phyloP scores from a whole-genome alignment of 2,329 filamentous ascomycete genomes.

The Orbilia oligospora region DNA sequence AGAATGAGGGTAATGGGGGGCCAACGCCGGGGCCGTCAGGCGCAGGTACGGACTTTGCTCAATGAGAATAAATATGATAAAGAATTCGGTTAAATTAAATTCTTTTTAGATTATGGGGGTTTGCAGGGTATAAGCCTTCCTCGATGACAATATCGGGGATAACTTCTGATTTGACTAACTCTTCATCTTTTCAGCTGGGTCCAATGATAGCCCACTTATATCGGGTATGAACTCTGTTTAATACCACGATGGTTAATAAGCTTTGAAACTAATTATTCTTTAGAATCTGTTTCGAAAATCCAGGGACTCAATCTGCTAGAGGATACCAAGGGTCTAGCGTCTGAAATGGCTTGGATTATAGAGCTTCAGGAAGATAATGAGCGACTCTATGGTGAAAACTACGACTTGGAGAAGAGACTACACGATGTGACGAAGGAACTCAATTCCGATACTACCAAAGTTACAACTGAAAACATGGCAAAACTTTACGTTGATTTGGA shows the following conservation, averaged over 20 bases:
- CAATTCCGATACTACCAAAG: background rate
- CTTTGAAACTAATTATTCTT: constrained; percentile 19
- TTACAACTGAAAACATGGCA: background rate
- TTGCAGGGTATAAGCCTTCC: constrained; percentile 1
- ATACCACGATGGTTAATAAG: constrained; percentile 5
- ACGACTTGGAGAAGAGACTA: background rate
- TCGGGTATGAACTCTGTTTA: background rate
- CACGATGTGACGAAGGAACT: too few species aligned
- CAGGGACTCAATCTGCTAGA: background rate
- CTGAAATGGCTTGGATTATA: too few species aligned
- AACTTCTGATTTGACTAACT: constrained; percentile 10
- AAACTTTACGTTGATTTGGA: constrained; percentile 2
- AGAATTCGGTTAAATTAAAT: constrained; percentile 21
- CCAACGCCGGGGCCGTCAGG: too few species aligned
- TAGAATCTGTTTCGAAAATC: background rate
- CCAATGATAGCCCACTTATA: too few species aligned
- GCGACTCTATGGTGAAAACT: too few species aligned
- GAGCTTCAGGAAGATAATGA: too few species aligned
- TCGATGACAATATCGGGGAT: constrained; percentile 7
- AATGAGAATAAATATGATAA: constrained; percentile 13
- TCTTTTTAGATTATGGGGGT: constrained; percentile 5
- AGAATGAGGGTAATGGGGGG: too few species aligned
- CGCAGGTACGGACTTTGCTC: background rate
- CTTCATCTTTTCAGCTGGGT: too few species aligned
- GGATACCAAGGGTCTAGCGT: too few species aligned